Evolutionary conservation across 2,329 filamentous ascomycete species (phyloP).

Genomic region (Colletotrichum caudatum): DNA sequence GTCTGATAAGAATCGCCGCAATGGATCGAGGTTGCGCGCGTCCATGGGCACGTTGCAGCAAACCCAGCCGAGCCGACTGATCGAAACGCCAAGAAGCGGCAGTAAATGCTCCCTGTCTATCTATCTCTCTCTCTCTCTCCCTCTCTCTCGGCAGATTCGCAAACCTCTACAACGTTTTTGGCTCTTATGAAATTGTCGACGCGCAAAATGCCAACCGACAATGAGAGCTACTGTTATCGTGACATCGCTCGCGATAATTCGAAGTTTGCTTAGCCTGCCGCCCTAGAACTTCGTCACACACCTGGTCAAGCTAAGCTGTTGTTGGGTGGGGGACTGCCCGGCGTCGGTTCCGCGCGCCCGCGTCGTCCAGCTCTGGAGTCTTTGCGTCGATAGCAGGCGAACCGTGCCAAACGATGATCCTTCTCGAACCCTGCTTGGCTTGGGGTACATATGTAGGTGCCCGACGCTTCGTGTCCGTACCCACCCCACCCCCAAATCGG

Average conservation of each 20-base stretch:
- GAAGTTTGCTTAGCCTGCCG: conserved; percentile 13
- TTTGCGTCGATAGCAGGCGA: not conserved
- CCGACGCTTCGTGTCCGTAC: not conserved
- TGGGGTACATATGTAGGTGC: too few species aligned
- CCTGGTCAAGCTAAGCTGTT: conserved; percentile 25
- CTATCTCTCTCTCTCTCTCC: too few species aligned
- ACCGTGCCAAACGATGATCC: not conserved
- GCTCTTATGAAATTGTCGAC: conserved; percentile 18
- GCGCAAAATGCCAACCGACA: not conserved
- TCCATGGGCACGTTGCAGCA: not conserved
- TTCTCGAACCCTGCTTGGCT: not conserved
- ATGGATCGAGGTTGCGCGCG: not conserved
- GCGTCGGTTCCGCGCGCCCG: conserved; percentile 8
- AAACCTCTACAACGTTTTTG: too few species aligned
- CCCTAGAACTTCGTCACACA: not conserved
- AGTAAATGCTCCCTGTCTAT: not conserved
- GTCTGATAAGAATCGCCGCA: not conserved
- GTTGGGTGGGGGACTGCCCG: not conserved
- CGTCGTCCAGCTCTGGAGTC: not conserved
- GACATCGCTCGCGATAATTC: conserved; percentile 14
- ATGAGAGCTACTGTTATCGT: not conserved
- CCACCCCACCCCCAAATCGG: not conserved
- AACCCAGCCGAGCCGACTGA: not conserved
- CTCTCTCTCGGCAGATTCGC: too few species aligned
- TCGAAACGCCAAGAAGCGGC: not conserved